phyloP scores from a whole-genome alignment of 1,139 yeast species.

The Suhomyces wounanorum region DNA sequence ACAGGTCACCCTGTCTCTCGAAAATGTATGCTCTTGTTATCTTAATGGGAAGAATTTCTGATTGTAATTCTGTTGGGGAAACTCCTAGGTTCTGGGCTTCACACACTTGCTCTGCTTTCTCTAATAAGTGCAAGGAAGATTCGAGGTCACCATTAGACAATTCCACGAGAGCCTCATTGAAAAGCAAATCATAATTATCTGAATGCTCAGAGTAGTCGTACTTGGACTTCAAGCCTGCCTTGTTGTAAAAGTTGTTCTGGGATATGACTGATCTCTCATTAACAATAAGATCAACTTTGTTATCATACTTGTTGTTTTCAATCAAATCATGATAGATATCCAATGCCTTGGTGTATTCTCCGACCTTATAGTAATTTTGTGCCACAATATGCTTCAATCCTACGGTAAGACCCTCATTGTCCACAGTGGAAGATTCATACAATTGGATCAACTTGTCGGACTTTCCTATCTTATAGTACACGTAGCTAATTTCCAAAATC shows the following conservation, averaged over 20 bases:
- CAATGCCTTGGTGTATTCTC: constrained; percentile 57
- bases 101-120: constrained; percentile 51
- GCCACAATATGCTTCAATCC: constrained; percentile 79
- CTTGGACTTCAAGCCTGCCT: constrained; percentile 12
- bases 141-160: constrained; percentile 47
- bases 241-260: constrained; percentile 36
- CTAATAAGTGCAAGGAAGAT: constrained; percentile 49
- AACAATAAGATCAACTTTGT: constrained; percentile 58
- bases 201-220: constrained; percentile 16
- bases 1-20: constrained; percentile 46
- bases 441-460: constrained; percentile 43
- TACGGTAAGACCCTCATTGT: constrained; percentile 22
- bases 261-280: constrained; percentile 72
- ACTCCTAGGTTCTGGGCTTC: constrained; percentile 38
- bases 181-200: constrained; percentile 42
- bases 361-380: constrained; percentile 73
- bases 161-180: constrained; percentile 66
- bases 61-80: constrained; percentile 41
- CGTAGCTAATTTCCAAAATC: constrained; percentile 64
- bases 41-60: constrained; percentile 62
- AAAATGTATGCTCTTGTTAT: constrained; percentile 71
- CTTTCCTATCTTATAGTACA: constrained; percentile 66
- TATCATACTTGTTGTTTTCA: constrained; percentile 35
- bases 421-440: constrained; percentile 28
- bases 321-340: constrained; percentile 55